Conservation (phyloP, 202 grass and related monocot genomes). For the Carex sylvatica region DNA sequence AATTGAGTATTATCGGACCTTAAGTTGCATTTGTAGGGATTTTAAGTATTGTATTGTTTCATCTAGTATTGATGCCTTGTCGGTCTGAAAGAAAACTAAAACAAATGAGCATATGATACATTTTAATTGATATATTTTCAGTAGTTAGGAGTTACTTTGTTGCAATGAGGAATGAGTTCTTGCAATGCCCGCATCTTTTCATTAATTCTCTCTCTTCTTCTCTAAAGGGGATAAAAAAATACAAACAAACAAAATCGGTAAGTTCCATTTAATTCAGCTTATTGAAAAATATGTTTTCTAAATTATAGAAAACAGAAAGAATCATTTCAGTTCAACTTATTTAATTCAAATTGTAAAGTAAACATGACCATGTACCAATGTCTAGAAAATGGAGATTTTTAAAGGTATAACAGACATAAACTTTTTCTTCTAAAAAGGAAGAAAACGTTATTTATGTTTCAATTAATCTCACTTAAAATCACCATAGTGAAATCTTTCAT, state of each 20-base stretch:
- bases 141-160: conserved; percentile 55
- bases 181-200: conserved; percentile 88
- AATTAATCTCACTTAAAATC: background rate
- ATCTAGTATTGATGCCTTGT: conserved; percentile 92
- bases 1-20: conserved; percentile 42
- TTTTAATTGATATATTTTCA: background rate
- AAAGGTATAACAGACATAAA: background rate
- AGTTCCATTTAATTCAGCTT: conserved; percentile 2
- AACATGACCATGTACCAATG: background rate
- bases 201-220: conserved; percentile 92
- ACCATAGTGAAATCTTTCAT: background rate
- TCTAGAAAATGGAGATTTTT: background rate
- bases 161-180: conserved; percentile 91
- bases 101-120: conserved; percentile 2
- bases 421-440: background rate
- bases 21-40: conserved; percentile 92
- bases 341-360: background rate
- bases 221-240: conserved; percentile 33
- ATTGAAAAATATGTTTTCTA: background rate
- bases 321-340: background rate
- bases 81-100: conserved; percentile 47
- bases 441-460: background rate
- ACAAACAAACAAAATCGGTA: conserved; percentile 1
- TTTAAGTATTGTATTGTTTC: conserved; percentile 94
- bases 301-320: background rate